Conservation (phyloP, 108 stramenopile species). For the Pinguiococcus pyrenoidosus region DNA sequence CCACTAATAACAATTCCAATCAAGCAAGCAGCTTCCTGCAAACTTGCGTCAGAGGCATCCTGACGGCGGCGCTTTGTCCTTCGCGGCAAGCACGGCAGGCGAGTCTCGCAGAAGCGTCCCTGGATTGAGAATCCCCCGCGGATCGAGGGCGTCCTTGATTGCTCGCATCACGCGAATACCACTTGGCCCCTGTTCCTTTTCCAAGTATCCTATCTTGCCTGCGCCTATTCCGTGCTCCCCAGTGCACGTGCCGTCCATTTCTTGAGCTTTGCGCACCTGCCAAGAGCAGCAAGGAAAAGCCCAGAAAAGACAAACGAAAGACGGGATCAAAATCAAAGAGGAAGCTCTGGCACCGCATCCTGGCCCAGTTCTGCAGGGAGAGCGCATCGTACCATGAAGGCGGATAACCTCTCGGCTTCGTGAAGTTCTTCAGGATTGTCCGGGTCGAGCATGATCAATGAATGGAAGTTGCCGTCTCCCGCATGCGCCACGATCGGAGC, state of each 20-base stretch:
- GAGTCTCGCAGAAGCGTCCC: too few species aligned
- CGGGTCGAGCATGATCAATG: constrained; percentile 41
- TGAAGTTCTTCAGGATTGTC: constrained; percentile 54
- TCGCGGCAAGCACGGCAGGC: too few species aligned
- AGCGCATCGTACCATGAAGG: constrained; percentile 27
- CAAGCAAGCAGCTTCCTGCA: too few species aligned
- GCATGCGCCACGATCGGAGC: constrained; percentile 87
- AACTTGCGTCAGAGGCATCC: too few species aligned
- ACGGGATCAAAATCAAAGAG: too few species aligned
- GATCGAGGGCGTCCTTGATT: constrained; percentile 75
- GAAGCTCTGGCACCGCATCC: too few species aligned
- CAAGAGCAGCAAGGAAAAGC: too few species aligned
- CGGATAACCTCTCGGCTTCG: constrained; percentile 33
- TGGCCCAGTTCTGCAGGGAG: too few species aligned
- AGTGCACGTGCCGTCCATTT: constrained; percentile 81
- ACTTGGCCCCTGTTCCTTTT: constrained; percentile 58
- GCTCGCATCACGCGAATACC: constrained; percentile 64
- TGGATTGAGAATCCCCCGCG: constrained; percentile 76
- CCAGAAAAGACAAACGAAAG: too few species aligned
- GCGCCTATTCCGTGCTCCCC: constrained; percentile 92
- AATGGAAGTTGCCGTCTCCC: constrained; percentile 94
- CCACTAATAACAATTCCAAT: too few species aligned
- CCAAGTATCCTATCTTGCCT: constrained; percentile 49
- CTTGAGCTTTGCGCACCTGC: constrained; percentile 23
- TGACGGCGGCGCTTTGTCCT: too few species aligned